A percentile compares a stretch with the other conserved stretches of the same genome.
Evolutionary conservation across 2,329 filamentous ascomycete genomes (phyloP).

Genomic region (Pseudophaeomoniella oleicola): DNA sequence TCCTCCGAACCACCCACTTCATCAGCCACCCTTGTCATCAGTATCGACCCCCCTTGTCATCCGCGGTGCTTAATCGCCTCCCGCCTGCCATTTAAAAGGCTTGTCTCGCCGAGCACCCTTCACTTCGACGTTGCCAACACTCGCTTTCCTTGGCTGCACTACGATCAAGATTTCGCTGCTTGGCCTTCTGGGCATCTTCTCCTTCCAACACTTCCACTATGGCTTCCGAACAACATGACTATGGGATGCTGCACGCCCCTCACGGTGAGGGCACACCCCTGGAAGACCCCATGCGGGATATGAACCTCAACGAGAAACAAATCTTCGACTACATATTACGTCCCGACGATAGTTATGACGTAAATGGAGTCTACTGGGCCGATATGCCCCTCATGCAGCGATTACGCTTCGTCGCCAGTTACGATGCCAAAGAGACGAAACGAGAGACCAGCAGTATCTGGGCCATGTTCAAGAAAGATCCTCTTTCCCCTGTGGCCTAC

Average conservation of each 20-base stretch:
- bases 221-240: slow-evolving; percentile 3
- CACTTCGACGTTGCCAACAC: not conserved
- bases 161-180: not conserved
- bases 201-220: not conserved
- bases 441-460: slow-evolving; percentile 55
- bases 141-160: not conserved
- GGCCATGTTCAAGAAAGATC: slow-evolving; percentile 72
- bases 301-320: slow-evolving; percentile 43
- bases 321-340: slow-evolving; percentile 69
- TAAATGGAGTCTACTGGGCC: slow-evolving; percentile 81
- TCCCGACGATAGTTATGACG: slow-evolving; percentile 76
- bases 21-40: not conserved
- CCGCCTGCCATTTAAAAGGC: not conserved
- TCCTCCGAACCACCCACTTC: too few relatives aligned
- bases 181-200: not conserved
- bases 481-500: slow-evolving; percentile 66
- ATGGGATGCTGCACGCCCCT: slow-evolving; percentile 16
- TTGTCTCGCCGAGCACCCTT: not conserved
- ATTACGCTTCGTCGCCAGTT: slow-evolving; percentile 57
- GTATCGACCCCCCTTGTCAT: not conserved
- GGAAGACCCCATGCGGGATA: slow-evolving; percentile 24
- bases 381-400: slow-evolving; percentile 61
- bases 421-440: slow-evolving; percentile 56
- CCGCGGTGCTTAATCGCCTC: not conserved
- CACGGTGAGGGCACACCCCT: slow-evolving; percentile 33